Conservation (phyloP, 2,329 filamentous ascomycete genomes). For the Pseudogymnoascus sp. region DNA sequence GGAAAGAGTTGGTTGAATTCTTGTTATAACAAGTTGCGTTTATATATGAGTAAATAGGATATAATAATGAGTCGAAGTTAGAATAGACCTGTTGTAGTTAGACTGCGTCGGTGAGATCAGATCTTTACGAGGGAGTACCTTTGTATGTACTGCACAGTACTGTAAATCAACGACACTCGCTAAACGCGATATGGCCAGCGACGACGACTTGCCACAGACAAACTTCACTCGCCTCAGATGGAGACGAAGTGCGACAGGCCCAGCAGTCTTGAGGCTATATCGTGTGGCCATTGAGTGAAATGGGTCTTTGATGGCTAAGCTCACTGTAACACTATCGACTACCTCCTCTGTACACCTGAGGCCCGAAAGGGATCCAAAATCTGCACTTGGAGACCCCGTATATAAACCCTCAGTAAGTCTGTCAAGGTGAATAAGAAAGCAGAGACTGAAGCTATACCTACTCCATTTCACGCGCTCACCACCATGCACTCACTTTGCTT, state of each 20-base stretch:
- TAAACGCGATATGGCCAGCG: not conserved
- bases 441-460: not conserved
- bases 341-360: not conserved
- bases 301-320: not conserved
- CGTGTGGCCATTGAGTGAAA: not conserved
- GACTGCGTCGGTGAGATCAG: not conserved
- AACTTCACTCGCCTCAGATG: not conserved
- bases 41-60: not conserved
- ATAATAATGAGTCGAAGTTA: not conserved
- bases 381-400: not conserved
- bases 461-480: not conserved
- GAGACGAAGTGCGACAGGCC: not conserved
- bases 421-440: not conserved
- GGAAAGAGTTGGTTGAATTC: not conserved
- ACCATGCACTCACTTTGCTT: not conserved
- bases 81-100: not conserved
- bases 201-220: not conserved
- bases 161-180: slow-evolving; percentile 3
- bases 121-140: not conserved
- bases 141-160: not conserved
- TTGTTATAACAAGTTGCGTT: not conserved
- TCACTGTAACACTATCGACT: not conserved
- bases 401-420: not conserved
- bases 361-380: not conserved
- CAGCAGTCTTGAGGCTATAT: not conserved